Conservation (phyloP, 1,284 basidiomycete genomes). For the Phylloboletellus chloephorus region DNA sequence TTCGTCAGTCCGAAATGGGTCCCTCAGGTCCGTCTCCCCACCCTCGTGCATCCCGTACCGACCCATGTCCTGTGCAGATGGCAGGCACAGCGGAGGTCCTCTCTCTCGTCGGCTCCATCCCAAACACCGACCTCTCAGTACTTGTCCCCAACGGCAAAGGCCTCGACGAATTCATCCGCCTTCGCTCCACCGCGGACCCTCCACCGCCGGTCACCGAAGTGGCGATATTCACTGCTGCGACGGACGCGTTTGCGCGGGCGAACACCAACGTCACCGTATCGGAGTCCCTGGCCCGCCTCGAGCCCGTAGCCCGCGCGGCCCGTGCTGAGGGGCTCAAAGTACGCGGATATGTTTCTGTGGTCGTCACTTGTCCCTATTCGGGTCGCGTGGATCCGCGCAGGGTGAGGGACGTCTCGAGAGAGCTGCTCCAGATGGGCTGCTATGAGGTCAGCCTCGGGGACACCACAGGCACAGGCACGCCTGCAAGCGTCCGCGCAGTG, state of each 20-base stretch:
- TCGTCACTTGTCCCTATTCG: conserved; percentile 82
- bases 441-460: conserved; percentile 92
- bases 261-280: conserved; percentile 79
- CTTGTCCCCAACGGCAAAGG: conserved; percentile 84
- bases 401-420: conserved; percentile 69
- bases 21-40: conserved; percentile 63
- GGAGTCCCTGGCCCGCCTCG: conserved; percentile 67
- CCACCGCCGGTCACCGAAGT: conserved; percentile 74
- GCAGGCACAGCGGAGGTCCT: conserved; percentile 77
- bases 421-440: conserved; percentile 84
- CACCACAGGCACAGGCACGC: conserved; percentile 86
- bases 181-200: conserved; percentile 37
- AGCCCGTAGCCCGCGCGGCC: conserved; percentile 61
- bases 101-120: conserved; percentile 46
- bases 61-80: conserved; percentile 55
- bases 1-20: conserved; percentile 95
- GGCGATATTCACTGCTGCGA: conserved; percentile 85
- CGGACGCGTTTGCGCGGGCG: conserved; percentile 80
- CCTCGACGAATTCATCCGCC: conserved; percentile 58
- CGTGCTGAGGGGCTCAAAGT: conserved; percentile 62
- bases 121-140: conserved; percentile 70
- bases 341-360: conserved; percentile 83
- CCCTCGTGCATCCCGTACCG: neutral
- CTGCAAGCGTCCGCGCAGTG: conserved; percentile 60
- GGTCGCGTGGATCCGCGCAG: conserved; percentile 66